Conservation (phyloP, 441 rosid species). For the Euphorbia corollata region DNA sequence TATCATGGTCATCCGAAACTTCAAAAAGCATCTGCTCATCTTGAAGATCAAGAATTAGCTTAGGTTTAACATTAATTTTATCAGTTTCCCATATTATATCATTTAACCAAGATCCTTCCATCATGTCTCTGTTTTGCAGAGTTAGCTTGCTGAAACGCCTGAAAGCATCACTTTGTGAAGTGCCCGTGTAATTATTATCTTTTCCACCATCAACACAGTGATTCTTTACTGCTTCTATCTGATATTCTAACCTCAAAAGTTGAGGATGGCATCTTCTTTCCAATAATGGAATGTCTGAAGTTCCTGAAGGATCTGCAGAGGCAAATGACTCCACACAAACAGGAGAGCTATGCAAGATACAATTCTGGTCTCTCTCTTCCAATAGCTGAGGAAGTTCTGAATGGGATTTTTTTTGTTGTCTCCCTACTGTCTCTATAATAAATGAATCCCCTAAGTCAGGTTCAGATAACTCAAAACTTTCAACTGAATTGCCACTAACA, state of each 20-base stretch:
- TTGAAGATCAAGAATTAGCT: conserved; percentile 88
- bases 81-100: conserved; percentile 76
- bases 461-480: conserved; percentile 36
- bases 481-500: conserved; percentile 36
- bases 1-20: conserved; percentile 61
- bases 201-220: conserved; percentile 25
- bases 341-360: conserved; percentile 32
- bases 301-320: conserved; percentile 29
- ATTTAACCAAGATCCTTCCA: conserved; percentile 83
- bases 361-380: conserved; percentile 32
- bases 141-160: conserved; percentile 48
- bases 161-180: conserved; percentile 33
- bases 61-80: conserved; percentile 43
- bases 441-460: conserved; percentile 31
- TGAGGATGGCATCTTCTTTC: conserved; percentile 69
- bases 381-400: conserved; percentile 24
- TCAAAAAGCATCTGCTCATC: conserved; percentile 97
- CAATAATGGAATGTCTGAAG: conserved; percentile 22
- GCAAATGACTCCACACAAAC: conserved; percentile 52
- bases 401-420: conserved; percentile 28
- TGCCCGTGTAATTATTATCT: conserved; percentile 34
- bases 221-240: conserved; percentile 32
- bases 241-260: conserved; percentile 76
- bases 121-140: conserved; percentile 49
- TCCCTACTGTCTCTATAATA: conserved; percentile 32